phyloP scores from a whole-genome alignment of 169 alveolate genomes.

The Blepharisma undulans region DNA sequence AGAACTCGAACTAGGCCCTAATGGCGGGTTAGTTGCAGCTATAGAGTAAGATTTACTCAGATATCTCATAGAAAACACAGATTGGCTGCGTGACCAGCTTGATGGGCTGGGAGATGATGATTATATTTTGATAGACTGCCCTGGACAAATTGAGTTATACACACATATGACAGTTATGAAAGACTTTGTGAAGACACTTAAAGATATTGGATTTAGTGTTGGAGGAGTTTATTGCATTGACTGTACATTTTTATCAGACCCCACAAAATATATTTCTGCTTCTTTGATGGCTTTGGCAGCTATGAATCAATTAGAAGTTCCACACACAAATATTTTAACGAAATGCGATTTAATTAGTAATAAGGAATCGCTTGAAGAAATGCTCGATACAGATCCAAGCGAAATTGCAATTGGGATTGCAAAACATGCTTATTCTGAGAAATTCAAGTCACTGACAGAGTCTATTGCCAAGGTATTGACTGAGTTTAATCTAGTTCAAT shows the following conservation, averaged over 20 bases:
- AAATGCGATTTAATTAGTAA: conserved; percentile 93
- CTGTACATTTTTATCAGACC: conserved; percentile 92
- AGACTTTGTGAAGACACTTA: conserved; percentile 82
- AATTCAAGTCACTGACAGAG: conserved; percentile 25
- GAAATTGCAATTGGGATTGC: conserved; percentile 9
- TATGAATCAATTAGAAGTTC: conserved; percentile 94
- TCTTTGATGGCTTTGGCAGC: conserved; percentile 93
- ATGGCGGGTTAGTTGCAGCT: conserved; percentile 95
- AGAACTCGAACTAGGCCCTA: conserved; percentile 94
- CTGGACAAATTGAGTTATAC: conserved; percentile 97
- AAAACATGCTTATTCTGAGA: background rate
- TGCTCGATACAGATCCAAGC: conserved; percentile 36
- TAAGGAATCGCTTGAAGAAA: conserved; percentile 48
- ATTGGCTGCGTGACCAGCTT: conserved; percentile 93
- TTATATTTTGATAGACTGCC: conserved; percentile 95
- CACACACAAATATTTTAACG: conserved; percentile 94
- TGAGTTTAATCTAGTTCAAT: conserved; percentile 26
- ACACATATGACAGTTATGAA: conserved; percentile 94
- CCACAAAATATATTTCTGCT: conserved; percentile 93
- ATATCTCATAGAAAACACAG: conserved; percentile 89
- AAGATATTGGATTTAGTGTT: conserved; percentile 88
- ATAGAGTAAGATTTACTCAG: conserved; percentile 78
- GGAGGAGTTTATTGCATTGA: conserved; percentile 94
- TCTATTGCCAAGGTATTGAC: conserved; percentile 22
- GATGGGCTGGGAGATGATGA: conserved; percentile 93